Conservation (phyloP, 495 filamentous ascomycete species). For the Aspergillus sclerotiicarbonarius region DNA sequence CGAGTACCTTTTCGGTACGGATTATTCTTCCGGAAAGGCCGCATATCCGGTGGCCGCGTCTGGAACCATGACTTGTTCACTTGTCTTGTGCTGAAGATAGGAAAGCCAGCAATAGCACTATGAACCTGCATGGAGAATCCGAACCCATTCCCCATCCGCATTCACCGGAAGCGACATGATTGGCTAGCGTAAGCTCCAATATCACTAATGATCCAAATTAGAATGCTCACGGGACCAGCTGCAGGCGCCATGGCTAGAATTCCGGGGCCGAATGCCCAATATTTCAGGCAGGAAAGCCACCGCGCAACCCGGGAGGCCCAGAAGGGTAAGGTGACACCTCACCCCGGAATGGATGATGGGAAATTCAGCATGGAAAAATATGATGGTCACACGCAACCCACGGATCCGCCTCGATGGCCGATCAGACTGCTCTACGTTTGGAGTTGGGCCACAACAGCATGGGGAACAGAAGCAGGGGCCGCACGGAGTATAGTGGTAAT, state of each 20-base stretch:
- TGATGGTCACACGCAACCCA: constrained; percentile 3
- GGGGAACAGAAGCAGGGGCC: not conserved
- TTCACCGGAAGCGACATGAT: not conserved
- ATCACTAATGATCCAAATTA: not conserved
- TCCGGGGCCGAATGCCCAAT: not conserved
- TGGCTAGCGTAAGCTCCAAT: not conserved
- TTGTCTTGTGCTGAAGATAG: not conserved
- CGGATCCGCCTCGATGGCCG: constrained; percentile 1
- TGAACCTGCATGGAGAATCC: not conserved
- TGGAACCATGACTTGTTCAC: not conserved
- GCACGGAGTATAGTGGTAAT: not conserved
- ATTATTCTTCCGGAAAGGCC: not conserved
- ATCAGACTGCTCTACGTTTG: not conserved
- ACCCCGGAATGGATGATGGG: not conserved
- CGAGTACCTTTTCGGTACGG: not conserved
- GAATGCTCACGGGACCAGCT: not conserved
- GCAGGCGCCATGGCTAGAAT: not conserved
- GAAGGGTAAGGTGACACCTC: not conserved
- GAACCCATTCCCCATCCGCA: not conserved
- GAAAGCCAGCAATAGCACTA: not conserved
- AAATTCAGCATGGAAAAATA: not conserved
- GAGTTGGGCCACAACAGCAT: not conserved
- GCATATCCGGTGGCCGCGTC: not conserved
- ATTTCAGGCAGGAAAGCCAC: not conserved
- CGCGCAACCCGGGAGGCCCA: not conserved